These are phyloP conservation scores for Candida silvatica DNA, from an alignment of 805 yeast genomes.

Conservation along the genomic window DNA sequence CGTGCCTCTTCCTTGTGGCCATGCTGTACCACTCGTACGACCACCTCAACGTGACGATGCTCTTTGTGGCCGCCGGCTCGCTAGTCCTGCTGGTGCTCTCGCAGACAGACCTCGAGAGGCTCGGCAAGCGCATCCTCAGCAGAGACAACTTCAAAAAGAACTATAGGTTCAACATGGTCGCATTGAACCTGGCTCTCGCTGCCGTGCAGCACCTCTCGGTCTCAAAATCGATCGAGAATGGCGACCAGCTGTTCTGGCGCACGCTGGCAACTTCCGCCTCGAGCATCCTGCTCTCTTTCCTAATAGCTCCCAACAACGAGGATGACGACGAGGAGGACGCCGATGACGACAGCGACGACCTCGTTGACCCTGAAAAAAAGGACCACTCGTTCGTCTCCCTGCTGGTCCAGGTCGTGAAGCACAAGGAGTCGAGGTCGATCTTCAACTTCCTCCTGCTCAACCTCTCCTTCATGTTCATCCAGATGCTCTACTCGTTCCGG, in stretches of 20 bases:
- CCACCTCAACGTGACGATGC: slow-evolving; percentile 20
- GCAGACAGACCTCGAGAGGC: slow-evolving; percentile 18
- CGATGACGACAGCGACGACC: neutral
- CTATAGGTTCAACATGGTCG: neutral
- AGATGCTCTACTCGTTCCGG: slow-evolving; percentile 81
- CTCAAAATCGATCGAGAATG: too few species aligned
- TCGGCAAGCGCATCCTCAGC: slow-evolving; percentile 4
- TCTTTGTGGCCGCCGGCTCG: slow-evolving; percentile 23
- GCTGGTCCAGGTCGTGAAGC: slow-evolving; percentile 28
- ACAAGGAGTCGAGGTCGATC: slow-evolving; percentile 77
- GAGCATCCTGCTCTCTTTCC: neutral
- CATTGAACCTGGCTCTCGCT: slow-evolving; percentile 3
- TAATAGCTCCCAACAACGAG: slow-evolving; percentile 1
- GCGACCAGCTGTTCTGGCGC: neutral
- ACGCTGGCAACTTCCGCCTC: neutral
- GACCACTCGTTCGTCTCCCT: slow-evolving; percentile 13
- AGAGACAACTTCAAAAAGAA: neutral
- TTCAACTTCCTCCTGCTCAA: slow-evolving; percentile 81
- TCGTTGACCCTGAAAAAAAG: neutral
- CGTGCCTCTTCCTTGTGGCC: slow-evolving; percentile 5
- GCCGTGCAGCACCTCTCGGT: slow-evolving; percentile 2
- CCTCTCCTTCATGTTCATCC: slow-evolving; percentile 90
- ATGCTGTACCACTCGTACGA: slow-evolving; percentile 7
- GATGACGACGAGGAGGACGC: neutral
- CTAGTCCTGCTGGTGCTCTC: slow-evolving; percentile 19